Evolutionary conservation across 1,284 basidiomycete genomes (phyloP).

Genomic region (Microbotryum saponariae): DNA sequence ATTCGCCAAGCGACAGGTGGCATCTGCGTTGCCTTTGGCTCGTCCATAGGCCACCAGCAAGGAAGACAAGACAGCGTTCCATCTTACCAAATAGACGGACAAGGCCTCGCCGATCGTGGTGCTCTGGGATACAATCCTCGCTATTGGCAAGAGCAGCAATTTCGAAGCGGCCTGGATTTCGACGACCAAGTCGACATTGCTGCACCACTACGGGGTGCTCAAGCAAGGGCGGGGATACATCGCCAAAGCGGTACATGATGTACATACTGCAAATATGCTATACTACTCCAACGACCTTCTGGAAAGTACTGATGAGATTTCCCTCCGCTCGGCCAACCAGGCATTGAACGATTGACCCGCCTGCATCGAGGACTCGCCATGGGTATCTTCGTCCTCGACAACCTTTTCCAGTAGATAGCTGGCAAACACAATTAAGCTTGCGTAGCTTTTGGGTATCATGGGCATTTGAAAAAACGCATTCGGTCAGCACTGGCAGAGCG

Average conservation of each 20-base stretch:
- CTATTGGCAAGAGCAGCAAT: too few relatives aligned
- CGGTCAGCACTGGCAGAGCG: background rate
- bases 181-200: too few relatives aligned
- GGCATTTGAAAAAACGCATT: background rate
- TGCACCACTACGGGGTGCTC: too few relatives aligned
- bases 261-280: slow-evolving; percentile 32
- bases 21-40: too few relatives aligned
- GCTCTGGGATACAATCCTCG: too few relatives aligned
- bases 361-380: slow-evolving; percentile 25
- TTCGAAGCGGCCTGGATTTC: too few relatives aligned
- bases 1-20: too few relatives aligned
- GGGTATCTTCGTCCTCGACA: slow-evolving; percentile 35
- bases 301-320: slow-evolving; percentile 70
- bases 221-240: too few relatives aligned
- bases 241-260: slow-evolving; percentile 49
- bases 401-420: slow-evolving; percentile 80
- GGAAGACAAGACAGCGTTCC: too few relatives aligned
- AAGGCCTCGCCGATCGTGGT: too few relatives aligned
- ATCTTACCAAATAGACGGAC: too few relatives aligned
- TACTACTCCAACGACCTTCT: slow-evolving; percentile 27
- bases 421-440: slow-evolving; percentile 85
- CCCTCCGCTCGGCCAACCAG: slow-evolving; percentile 74
- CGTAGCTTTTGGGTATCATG: slow-evolving; percentile 58
- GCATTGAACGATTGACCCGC: slow-evolving; percentile 54
- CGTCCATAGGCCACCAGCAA: too few relatives aligned